These are phyloP conservation scores for Fraxinus anomala DNA, from an alignment of 257 asterid genomes.

Conservation along the genomic window DNA sequence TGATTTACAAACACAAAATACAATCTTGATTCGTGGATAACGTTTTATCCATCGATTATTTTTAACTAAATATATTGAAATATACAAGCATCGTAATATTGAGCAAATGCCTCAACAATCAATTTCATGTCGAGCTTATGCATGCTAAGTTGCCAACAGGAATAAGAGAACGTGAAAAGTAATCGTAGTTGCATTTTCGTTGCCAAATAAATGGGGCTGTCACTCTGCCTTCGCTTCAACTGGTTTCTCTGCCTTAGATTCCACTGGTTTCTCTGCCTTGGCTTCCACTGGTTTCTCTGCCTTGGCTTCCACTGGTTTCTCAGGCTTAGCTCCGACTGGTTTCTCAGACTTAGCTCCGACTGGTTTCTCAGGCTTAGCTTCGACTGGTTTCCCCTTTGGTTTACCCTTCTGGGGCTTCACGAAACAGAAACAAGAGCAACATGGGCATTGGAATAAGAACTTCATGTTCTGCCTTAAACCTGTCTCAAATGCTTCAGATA, in stretches of 20 bases:
- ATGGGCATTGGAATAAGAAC: slow-evolving; percentile 39
- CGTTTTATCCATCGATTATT: not conserved
- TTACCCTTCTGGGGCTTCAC: slow-evolving; percentile 30
- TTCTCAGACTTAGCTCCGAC: not conserved
- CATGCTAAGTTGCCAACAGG: not conserved
- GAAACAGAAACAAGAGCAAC: slow-evolving; percentile 42
- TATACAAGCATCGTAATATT: not conserved
- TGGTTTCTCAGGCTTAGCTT: not conserved
- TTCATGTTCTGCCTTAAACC: slow-evolving; percentile 22
- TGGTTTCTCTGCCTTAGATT: not conserved
- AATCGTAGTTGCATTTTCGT: not conserved
- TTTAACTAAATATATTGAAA: not conserved
- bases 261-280: not conserved
- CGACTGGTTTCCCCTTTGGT: slow-evolving; percentile 17
- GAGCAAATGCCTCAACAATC: not conserved
- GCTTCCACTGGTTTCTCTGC: not conserved
- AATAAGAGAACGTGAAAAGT: not conserved
- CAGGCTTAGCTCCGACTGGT: slow-evolving; percentile 6
- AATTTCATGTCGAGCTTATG: not conserved
- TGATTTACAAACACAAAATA: not conserved
- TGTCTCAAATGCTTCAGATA: slow-evolving; percentile 7
- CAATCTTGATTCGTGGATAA: not conserved
- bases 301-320: not conserved
- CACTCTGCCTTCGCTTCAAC: not conserved
- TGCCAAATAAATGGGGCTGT: not conserved